Base-by-base conservation (phyloP, 2,329 filamentous ascomycete species). In the Nigrospora oryzae region DNA sequence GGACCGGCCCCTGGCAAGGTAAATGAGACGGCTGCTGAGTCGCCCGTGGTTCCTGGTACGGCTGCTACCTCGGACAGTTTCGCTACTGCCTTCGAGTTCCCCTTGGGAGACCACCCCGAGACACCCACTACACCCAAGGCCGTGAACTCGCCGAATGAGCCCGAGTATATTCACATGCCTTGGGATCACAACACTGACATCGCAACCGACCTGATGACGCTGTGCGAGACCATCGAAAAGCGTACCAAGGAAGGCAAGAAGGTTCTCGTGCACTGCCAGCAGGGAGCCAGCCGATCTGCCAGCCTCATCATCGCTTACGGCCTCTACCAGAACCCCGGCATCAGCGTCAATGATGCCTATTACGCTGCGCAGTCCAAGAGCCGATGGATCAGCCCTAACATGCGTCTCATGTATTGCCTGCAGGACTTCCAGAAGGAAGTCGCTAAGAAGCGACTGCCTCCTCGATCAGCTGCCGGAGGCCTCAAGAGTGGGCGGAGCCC, bases 181-280 rank as follows among this genome's bases (percentile, higher is more conserved):
- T 93, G 87, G 87, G 87, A 93, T 49, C 87, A 93, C 66, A 90
- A 91, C 63, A 91, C 86, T 0, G 85, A 93, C 48, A 91, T 94
- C 53, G 81, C 86, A 1, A 78, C 80, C 5, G 87, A 93, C 60
- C 67, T 93, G 16, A 81, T 87, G 71, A 72, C 70, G 39, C 71
- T 94, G 13, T 89, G 88, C 56, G 83, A 88, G 59, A 75, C 76
- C 5, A 89, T 94, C 48, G 85, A 91, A 50, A 76, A 80, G 35
- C 77, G 81, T 48, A 83, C 84, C 0, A 79, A 76, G 51, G 75
- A 84, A 50, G 83, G 84, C 39, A 91, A 91, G 66, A 84, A 80
- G 53, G 83, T 94, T 13, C 72, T 94, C 28, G 74, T 94, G 11
- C 87, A 94, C 59, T 94, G 87, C 58, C 88, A 93, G 57, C 89